Evolutionary conservation across 2,329 filamentous ascomycete species (phyloP).

Genomic region (Penicillium sp.): DNA sequence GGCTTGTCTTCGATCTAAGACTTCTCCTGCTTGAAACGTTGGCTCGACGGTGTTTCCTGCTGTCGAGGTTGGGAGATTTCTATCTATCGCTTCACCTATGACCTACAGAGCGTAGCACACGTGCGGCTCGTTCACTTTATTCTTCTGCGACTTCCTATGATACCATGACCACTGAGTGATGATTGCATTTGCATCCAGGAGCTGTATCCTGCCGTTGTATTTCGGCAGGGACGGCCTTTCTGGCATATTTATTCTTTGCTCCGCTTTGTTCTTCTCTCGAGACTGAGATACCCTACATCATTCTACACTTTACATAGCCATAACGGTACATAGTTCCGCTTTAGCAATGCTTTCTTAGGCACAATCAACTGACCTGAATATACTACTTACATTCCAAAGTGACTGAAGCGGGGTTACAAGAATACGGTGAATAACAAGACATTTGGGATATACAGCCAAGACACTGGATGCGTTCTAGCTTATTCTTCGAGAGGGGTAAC

Average conservation of each 20-base stretch:
- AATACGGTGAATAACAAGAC: too few species aligned
- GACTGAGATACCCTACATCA: conserved; percentile 10
- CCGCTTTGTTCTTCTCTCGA: background rate
- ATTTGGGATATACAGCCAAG: background rate
- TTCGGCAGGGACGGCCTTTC: background rate
- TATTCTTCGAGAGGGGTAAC: too few species aligned
- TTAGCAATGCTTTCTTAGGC: background rate
- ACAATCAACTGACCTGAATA: background rate
- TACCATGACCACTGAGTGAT: conserved; percentile 8
- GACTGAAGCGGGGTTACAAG: too few species aligned
- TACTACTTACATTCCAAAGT: background rate
- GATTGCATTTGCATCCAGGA: conserved; percentile 8
- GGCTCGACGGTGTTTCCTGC: background rate
- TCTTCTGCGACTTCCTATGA: conserved; percentile 5
- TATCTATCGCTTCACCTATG: background rate
- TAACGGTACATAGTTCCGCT: background rate
- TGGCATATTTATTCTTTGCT: conserved; percentile 5
- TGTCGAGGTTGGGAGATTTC: too few species aligned
- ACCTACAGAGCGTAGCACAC: conserved; percentile 1
- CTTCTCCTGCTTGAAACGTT: background rate
- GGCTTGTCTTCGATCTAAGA: conserved; percentile 18
- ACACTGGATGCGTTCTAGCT: background rate
- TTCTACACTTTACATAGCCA: background rate
- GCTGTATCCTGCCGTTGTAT: background rate
- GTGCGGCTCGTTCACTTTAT: conserved; percentile 1